phyloP scores from a whole-genome alignment of 1,284 basidiomycete species.

The Boletus hoseneyae region DNA sequence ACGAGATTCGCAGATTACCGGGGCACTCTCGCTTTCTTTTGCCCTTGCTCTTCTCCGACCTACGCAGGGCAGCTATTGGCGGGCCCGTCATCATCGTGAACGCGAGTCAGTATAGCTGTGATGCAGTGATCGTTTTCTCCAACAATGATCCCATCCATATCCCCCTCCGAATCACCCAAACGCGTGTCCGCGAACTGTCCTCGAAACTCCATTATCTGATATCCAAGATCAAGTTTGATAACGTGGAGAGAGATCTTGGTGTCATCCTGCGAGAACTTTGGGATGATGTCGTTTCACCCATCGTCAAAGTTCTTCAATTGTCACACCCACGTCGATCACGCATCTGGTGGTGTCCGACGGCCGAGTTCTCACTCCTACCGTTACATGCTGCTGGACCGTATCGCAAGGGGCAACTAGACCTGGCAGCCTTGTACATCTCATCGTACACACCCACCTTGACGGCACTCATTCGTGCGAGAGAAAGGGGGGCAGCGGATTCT shows the following conservation, averaged over 20 bases:
- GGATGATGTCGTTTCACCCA: conserved; percentile 23
- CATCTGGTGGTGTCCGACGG: conserved; percentile 23
- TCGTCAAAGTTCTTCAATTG: conserved; percentile 17
- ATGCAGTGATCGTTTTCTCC: conserved; percentile 14
- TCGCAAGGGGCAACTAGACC: neutral
- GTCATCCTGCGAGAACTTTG: conserved; percentile 25
- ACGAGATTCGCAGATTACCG: neutral
- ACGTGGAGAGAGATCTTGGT: neutral
- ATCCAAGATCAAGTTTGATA: neutral
- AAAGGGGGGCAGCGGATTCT: no score
- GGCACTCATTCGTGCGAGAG: conserved; percentile 23
- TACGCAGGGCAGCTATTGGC: no score
- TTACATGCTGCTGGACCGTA: no score
- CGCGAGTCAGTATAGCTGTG: no score
- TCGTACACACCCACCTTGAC: conserved; percentile 35
- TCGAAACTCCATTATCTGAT: neutral
- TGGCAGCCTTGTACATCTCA: conserved; percentile 30
- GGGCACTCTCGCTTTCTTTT: neutral
- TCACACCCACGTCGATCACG: conserved; percentile 17
- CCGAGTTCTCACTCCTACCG: no score
- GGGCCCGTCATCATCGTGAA: no score
- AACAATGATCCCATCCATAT: conserved; percentile 11
- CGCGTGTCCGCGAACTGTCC: neutral
- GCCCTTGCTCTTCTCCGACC: conserved; percentile 2
- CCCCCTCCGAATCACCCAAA: conserved; percentile 6